phyloP scores from a whole-genome alignment of 2,329 filamentous ascomycete genomes.

The Fusarium dimerum region DNA sequence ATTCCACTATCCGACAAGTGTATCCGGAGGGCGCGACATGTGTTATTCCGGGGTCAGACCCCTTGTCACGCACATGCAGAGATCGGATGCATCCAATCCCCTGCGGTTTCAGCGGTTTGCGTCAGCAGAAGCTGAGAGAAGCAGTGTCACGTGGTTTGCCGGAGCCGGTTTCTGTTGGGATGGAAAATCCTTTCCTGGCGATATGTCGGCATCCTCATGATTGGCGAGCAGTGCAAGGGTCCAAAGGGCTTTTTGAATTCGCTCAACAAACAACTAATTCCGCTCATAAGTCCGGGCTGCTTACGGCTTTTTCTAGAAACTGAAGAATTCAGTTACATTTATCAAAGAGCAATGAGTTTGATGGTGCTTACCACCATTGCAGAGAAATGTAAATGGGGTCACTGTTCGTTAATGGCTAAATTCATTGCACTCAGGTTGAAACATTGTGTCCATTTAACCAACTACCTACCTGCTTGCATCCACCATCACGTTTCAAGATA shows the following conservation, averaged over 20 bases:
- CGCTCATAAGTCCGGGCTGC: conserved; percentile 19
- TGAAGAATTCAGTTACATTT: too few relatives aligned
- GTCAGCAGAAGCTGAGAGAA: conserved; percentile 16
- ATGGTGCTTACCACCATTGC: too few relatives aligned
- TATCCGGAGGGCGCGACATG: conserved; percentile 18
- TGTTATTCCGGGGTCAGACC: conserved; percentile 7
- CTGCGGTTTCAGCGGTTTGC: conserved; percentile 15
- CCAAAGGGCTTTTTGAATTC: not conserved
- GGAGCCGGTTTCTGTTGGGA: conserved; percentile 20
- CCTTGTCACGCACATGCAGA: not conserved
- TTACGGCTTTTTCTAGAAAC: not conserved
- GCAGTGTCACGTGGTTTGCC: conserved; percentile 13
- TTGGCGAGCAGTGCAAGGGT: not conserved
- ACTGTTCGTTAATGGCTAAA: too few relatives aligned
- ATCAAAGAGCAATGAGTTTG: too few relatives aligned
- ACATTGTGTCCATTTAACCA: too few relatives aligned
- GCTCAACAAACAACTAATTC: conserved; percentile 20
- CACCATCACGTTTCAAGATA: too few relatives aligned
- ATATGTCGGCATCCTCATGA: conserved; percentile 4
- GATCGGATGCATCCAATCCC: conserved; percentile 18
- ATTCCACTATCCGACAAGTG: conserved; percentile 20
- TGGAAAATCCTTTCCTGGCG: conserved; percentile 14
- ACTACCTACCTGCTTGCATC: too few relatives aligned
- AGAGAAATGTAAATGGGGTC: too few relatives aligned
- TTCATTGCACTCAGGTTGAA: too few relatives aligned